Base-by-base conservation (phyloP, 2,329 filamentous ascomycete species). In the Phyllachora maydis region DNA sequence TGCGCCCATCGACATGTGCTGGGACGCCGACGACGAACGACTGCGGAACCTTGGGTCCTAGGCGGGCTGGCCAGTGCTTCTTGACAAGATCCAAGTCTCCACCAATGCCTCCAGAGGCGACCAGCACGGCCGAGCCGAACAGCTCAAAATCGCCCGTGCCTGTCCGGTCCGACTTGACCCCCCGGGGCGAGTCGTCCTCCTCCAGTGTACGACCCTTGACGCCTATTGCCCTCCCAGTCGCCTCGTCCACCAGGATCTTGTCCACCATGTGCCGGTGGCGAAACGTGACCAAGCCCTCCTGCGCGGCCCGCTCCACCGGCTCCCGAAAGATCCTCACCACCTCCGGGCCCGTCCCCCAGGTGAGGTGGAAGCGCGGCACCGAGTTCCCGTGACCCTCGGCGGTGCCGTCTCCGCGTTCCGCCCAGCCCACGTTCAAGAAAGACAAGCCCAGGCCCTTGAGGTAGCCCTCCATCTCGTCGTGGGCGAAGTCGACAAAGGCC, bases 1-100 rank as follows among this genome's bases (percentile, higher is more conserved):
- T 68, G 24, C 63, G 56, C 3, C 65, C 65, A 31, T 71, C 65
- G n/a, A 71, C 65, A 31, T 70, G 63, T 0, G 60, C 61, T 0
- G 65, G 65, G 3, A 71, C 65, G 6, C 65, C 65, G 9, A 66
- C 38, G 19, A 70, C 62, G 30, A 70, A 66, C 30, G 47, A 49
- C 29, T 59, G 40, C 0, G 65, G 65, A 0, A 65, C 49, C 18
- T 53, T 54, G 19, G 60, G 57, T 0, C 65, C 65, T 2, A 71
- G 45, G 1, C 63, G 50, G 1, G 58, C 28, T 0, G 65, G 65
- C 65, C 65, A 71, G 2, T 47, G 50, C 18, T 53, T 50, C 35
- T 60, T 65, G 24, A 71, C 59, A 3, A 59, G 54, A 2, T 68
- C 65, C n/a, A 67, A 46, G 26, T 69, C 62, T 11, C 64, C 65